These are phyloP conservation scores for Cicer bijugum DNA, from an alignment of 306 rosid species.

Conservation along the genomic window DNA sequence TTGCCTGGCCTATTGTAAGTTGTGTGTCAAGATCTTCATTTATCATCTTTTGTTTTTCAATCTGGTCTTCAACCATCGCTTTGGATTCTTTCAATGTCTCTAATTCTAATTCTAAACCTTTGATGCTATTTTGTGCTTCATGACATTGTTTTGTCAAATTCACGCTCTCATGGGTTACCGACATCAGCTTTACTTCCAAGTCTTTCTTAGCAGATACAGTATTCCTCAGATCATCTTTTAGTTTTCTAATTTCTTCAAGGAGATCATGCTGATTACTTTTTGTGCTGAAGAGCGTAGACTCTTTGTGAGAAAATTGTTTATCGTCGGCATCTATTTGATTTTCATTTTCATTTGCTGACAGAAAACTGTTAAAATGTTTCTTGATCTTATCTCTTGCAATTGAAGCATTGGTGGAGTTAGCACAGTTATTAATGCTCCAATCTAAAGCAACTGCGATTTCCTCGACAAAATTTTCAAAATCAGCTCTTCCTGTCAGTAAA, in stretches of 20 bases:
- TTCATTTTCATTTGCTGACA: conserved; percentile 41
- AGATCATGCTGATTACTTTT: conserved; percentile 38
- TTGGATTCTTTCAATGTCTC: conserved; percentile 56
- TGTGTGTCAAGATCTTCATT: conserved; percentile 78
- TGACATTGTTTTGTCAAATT: conserved; percentile 59
- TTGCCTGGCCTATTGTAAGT: conserved; percentile 59
- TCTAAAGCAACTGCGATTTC: conserved; percentile 65
- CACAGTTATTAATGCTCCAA: conserved; percentile 66
- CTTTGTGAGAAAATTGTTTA: conserved; percentile 28
- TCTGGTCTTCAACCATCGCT: conserved; percentile 56
- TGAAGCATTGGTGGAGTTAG: conserved; percentile 55
- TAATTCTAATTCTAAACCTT: conserved; percentile 61
- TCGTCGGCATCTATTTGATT: conserved; percentile 38
- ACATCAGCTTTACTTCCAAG: conserved; percentile 54
- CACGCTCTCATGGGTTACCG: conserved; percentile 51
- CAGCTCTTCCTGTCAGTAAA: conserved; percentile 54
- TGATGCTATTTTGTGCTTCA: conserved; percentile 64
- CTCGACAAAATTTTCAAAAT: conserved; percentile 55
- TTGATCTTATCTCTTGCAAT: conserved; percentile 65
- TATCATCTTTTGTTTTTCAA: conserved; percentile 58
- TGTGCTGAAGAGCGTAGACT: too few relatives aligned
- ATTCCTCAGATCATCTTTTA: conserved; percentile 62
- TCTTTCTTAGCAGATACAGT: conserved; percentile 54
- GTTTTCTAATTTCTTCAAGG: conserved; percentile 56
- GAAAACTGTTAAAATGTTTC: conserved; percentile 59